Conservation (phyloP, 306 rosid species). For the Oxytropis ochrocephala region DNA sequence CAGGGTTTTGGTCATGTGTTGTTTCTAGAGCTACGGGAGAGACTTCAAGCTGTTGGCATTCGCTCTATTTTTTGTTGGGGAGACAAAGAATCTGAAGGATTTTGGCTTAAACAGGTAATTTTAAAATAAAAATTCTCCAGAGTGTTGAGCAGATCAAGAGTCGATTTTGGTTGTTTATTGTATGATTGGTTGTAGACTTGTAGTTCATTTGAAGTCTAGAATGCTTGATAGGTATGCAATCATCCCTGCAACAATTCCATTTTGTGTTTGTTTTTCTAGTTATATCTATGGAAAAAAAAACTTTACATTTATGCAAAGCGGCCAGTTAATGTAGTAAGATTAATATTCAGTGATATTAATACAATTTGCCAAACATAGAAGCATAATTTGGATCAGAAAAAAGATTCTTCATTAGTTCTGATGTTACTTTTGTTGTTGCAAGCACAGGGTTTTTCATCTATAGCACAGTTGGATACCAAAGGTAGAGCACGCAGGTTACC, state of each 20-base stretch:
- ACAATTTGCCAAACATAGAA: not conserved
- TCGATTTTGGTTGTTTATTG: not conserved
- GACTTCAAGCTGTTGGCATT: constrained; percentile 76
- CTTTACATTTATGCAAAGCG: not conserved
- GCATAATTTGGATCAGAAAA: constrained; percentile 1
- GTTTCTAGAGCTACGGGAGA: constrained; percentile 57
- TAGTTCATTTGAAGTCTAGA: not conserved
- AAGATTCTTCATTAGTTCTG: constrained; percentile 14
- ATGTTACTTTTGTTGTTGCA: not conserved
- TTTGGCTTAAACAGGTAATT: constrained; percentile 86
- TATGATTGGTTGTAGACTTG: not conserved
- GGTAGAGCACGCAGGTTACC: constrained; percentile 72
- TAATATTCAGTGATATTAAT: not conserved
- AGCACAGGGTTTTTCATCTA: constrained; percentile 63
- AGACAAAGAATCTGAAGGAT: constrained; percentile 86
- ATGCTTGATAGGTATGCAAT: not conserved
- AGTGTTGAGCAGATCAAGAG: constrained; percentile 1
- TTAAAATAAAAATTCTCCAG: not conserved
- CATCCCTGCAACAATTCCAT: not conserved
- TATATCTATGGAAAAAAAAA: not conserved
- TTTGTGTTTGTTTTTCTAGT: not conserved
- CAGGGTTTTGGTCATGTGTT: constrained; percentile 72
- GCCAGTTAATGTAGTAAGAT: not conserved
- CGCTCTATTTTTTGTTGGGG: constrained; percentile 88
- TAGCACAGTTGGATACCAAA: constrained; percentile 74